These are phyloP conservation scores for Knufia fluminis DNA, from an alignment of 2,329 filamentous ascomycete species.

Conservation along the genomic window DNA sequence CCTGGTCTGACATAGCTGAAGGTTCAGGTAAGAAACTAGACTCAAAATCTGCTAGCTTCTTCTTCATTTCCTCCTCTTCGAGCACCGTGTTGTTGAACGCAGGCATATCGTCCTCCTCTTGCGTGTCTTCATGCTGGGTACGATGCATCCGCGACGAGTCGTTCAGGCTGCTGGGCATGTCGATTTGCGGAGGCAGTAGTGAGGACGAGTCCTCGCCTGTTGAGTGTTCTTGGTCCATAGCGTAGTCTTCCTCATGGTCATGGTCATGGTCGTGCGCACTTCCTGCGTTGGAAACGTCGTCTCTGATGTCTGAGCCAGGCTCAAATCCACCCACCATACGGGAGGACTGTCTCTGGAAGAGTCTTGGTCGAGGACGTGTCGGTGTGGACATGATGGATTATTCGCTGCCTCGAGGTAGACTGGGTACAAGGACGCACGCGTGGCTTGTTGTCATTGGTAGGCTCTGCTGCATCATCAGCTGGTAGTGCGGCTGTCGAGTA, in stretches of 20 bases:
- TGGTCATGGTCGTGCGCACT: slow-evolving; percentile 14
- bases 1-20: slow-evolving; percentile 31
- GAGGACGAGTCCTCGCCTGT: slow-evolving; percentile 11
- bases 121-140: slow-evolving; percentile 10
- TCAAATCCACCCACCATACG: slow-evolving; percentile 30
- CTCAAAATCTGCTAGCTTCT: slow-evolving; percentile 52
- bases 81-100: slow-evolving; percentile 28
- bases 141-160: slow-evolving; percentile 15
- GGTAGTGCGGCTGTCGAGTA: neutral
- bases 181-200: slow-evolving; percentile 10
- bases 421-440: slow-evolving; percentile 4
- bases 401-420: neutral
- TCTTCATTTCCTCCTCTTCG: slow-evolving; percentile 51
- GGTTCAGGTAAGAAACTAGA: slow-evolving; percentile 54
- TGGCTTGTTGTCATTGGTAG: slow-evolving; percentile 8
- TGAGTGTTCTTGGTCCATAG: neutral
- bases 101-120: slow-evolving; percentile 10
- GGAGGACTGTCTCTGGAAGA: slow-evolving; percentile 19
- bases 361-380: slow-evolving; percentile 13
- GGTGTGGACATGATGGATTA: slow-evolving; percentile 15
- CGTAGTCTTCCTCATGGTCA: slow-evolving; percentile 6
- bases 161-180: slow-evolving; percentile 20
- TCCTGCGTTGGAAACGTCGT: slow-evolving; percentile 15
- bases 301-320: slow-evolving; percentile 24
- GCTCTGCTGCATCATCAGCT: neutral